These are phyloP conservation scores for Pseudogymnoascus pannorum DNA, from an alignment of 2,329 filamentous ascomycete species.

Conservation along the genomic window DNA sequence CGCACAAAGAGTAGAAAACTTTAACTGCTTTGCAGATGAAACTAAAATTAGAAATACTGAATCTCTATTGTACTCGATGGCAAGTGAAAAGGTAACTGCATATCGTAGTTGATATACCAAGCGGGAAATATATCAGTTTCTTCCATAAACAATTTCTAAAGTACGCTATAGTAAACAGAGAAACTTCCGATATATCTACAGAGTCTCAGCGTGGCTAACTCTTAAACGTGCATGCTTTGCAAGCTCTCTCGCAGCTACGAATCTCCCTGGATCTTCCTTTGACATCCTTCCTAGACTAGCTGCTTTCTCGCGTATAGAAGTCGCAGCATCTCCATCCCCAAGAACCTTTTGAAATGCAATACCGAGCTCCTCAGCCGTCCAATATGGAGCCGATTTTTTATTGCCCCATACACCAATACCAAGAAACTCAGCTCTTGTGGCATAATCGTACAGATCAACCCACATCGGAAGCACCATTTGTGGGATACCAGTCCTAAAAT, in stretches of 20 bases:
- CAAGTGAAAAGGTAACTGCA: background rate
- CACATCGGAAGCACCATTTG: constrained; percentile 41
- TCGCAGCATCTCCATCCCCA: constrained; percentile 9
- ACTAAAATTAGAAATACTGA: too few species aligned
- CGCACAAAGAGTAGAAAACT: too few species aligned
- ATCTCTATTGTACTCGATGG: too few species aligned
- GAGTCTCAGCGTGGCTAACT: background rate
- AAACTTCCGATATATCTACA: background rate
- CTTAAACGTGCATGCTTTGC: background rate
- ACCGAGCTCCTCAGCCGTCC: constrained; percentile 24
- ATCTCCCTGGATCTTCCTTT: background rate
- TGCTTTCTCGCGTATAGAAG: background rate
- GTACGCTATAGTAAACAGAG: background rate
- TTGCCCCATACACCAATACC: constrained; percentile 37
- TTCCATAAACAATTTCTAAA: background rate
- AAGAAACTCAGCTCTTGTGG: constrained; percentile 35
- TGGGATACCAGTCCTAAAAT: constrained; percentile 34
- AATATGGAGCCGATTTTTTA: constrained; percentile 29
- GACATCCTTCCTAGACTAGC: background rate
- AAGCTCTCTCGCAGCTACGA: background rate
- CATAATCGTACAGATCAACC: constrained; percentile 41
- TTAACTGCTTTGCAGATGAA: too few species aligned
- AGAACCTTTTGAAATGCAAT: constrained; percentile 23
- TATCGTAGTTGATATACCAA: background rate
- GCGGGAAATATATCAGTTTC: background rate